A percentile compares a stretch with the other conserved stretches of the same genome.
These are phyloP conservation scores for Blastobotrys proliferans DNA, from an alignment of 1,139 yeast genomes.

Conservation along the genomic window DNA sequence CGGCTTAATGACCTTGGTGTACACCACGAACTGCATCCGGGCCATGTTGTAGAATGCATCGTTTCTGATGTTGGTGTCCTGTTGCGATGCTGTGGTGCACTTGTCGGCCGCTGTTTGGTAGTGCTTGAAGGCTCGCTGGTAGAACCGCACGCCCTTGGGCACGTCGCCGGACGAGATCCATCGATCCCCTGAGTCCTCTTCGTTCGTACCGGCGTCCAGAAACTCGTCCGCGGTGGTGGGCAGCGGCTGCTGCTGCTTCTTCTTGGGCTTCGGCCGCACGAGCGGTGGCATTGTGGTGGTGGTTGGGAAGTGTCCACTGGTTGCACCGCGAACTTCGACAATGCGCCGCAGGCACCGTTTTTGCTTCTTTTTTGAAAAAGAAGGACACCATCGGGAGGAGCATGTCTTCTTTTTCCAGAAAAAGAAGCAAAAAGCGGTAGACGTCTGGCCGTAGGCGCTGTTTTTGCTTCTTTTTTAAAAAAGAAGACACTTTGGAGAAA, in stretches of 20 bases:
- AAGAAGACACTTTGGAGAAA: too few relatives aligned
- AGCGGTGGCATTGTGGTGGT: too few relatives aligned
- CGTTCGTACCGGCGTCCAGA: slow-evolving; percentile 27
- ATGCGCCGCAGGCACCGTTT: too few relatives aligned
- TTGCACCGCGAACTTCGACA: too few relatives aligned
- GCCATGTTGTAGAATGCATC: slow-evolving; percentile 30
- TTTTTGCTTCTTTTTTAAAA: too few relatives aligned
- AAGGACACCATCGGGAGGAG: too few relatives aligned
- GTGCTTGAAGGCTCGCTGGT: slow-evolving; percentile 24
- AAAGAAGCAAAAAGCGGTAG: too few relatives aligned
- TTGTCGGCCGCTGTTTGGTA: slow-evolving; percentile 21
- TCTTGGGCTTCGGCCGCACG: slow-evolving; percentile 12
- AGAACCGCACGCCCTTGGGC: slow-evolving; percentile 31
- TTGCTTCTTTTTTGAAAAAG: too few relatives aligned
- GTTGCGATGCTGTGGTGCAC: slow-evolving; percentile 5
- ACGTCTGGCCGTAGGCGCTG: too few relatives aligned
- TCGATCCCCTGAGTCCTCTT: slow-evolving; percentile 32
- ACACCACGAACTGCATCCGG: slow-evolving; percentile 29
- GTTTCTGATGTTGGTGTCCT: slow-evolving; percentile 13
- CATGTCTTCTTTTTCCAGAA: too few relatives aligned
- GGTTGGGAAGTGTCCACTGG: too few relatives aligned
- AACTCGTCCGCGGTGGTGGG: slow-evolving; percentile 26
- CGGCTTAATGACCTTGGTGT: slow-evolving; percentile 23
- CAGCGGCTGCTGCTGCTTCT: slow-evolving; percentile 14
- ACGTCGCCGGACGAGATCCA: slow-evolving; percentile 31